Percentiles rank a stretch among this genome's conserved stretches.
phyloP scores from a whole-genome alignment of 2,329 filamentous ascomycete species.

The Neopestalotiopsis sp. region DNA sequence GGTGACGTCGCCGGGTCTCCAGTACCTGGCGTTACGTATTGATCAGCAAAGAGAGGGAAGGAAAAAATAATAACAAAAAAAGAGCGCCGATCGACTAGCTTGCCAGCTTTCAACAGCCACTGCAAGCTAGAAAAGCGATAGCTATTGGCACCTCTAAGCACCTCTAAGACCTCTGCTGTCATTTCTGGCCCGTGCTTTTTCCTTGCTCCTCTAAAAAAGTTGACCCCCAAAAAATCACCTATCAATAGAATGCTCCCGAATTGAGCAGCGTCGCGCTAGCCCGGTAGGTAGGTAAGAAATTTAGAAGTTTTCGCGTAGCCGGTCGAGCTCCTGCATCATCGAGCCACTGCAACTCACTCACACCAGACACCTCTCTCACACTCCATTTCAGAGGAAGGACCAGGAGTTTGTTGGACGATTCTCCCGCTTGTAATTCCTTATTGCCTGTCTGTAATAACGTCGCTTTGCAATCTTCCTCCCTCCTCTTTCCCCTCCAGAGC shows the following conservation, averaged over 20 bases:
- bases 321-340: conserved; percentile 20
- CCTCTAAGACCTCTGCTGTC: background rate
- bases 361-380: background rate
- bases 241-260: conserved; percentile 1
- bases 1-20: background rate
- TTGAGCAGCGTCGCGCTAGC: conserved; percentile 12
- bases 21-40: background rate
- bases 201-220: background rate
- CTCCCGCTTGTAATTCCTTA: background rate
- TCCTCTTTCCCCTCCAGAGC: background rate
- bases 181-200: background rate
- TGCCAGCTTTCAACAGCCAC: background rate
- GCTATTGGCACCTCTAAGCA: no score
- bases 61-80: background rate
- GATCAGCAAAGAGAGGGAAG: background rate
- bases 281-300: conserved; percentile 11
- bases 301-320: conserved; percentile 20
- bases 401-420: background rate
- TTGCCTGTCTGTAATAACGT: background rate
- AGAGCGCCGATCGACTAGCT: background rate
- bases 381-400: background rate
- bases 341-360: conserved; percentile 13
- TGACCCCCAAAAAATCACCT: background rate
- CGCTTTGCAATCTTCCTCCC: background rate
- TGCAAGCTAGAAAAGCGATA: background rate